Conservation (phyloP, 805 yeast genomes). For the Candida montana region DNA sequence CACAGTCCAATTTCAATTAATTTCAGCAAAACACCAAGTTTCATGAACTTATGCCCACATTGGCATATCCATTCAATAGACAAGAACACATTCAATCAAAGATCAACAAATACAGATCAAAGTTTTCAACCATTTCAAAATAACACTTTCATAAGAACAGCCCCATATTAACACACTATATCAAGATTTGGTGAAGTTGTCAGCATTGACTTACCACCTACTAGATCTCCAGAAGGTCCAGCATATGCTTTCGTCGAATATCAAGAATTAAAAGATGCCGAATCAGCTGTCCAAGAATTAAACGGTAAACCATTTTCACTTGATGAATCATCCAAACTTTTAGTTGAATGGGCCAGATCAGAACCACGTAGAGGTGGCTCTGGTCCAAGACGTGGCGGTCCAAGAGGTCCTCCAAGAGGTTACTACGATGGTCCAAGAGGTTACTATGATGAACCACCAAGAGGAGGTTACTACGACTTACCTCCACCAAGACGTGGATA, state of each 20-base stretch:
- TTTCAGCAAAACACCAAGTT: neutral
- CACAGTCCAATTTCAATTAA: conserved; percentile 3
- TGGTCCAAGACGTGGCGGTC: conserved; percentile 14
- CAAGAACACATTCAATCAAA: no score
- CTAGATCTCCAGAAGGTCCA: conserved; percentile 51
- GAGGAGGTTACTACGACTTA: conserved; percentile 10
- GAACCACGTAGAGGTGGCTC: conserved; percentile 38
- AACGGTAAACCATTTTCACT: conserved; percentile 41
- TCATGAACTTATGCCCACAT: no score
- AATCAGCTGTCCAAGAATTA: conserved; percentile 41
- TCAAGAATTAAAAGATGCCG: conserved; percentile 46
- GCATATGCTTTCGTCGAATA: conserved; percentile 64
- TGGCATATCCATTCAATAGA: no score
- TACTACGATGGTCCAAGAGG: conserved; percentile 10
- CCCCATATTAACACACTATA: conserved; percentile 4
- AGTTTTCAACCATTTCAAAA: neutral
- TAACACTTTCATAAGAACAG: neutral
- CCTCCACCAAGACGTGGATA: conserved; percentile 14
- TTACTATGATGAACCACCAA: conserved; percentile 11
- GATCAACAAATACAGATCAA: no score
- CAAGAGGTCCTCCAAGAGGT: conserved; percentile 16
- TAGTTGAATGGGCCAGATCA: conserved; percentile 51
- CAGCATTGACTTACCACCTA: conserved; percentile 59
- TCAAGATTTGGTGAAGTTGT: conserved; percentile 50
- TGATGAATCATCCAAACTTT: conserved; percentile 35